Conservation (phyloP, 768 basidiomycete genomes). For the Kwoniella mangroviensis region DNA sequence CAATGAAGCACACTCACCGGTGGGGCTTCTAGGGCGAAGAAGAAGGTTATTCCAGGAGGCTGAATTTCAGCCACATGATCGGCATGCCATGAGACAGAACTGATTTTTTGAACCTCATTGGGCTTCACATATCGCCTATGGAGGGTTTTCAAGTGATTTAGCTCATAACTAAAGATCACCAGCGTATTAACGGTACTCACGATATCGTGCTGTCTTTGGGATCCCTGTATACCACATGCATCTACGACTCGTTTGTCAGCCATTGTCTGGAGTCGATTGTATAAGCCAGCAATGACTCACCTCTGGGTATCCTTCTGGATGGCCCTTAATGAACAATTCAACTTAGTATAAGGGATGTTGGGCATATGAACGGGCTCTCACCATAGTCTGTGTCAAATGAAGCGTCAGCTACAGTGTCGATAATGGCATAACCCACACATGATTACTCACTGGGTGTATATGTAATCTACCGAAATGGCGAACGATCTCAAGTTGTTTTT, state of each 20-base stretch:
- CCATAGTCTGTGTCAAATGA: neutral
- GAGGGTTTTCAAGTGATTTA: neutral
- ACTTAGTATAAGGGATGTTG: no score
- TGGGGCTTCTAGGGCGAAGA: constrained; percentile 22
- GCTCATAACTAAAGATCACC: no score
- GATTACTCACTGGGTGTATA: constrained; percentile 16
- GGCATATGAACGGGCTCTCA: no score
- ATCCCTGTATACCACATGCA: constrained; percentile 25
- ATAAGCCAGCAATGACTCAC: neutral
- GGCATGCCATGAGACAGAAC: constrained; percentile 28
- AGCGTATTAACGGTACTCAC: neutral
- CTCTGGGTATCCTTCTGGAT: constrained; percentile 1
- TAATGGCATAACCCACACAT: neutral
- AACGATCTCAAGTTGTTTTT: constrained; percentile 28
- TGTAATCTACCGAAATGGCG: constrained; percentile 30
- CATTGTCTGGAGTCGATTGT: neutral
- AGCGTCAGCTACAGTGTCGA: neutral
- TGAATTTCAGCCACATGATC: constrained; percentile 27
- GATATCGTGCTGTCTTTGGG: constrained; percentile 8
- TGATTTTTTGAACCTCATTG: constrained; percentile 19
- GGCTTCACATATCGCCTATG: constrained; percentile 17
- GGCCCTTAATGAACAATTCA: no score
- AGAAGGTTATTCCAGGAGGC: constrained; percentile 31
- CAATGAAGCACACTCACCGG: constrained; percentile 40
- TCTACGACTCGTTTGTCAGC: neutral